Base-by-base conservation (phyloP, 2,329 filamentous ascomycete species). In the Juglanconis sp. region DNA sequence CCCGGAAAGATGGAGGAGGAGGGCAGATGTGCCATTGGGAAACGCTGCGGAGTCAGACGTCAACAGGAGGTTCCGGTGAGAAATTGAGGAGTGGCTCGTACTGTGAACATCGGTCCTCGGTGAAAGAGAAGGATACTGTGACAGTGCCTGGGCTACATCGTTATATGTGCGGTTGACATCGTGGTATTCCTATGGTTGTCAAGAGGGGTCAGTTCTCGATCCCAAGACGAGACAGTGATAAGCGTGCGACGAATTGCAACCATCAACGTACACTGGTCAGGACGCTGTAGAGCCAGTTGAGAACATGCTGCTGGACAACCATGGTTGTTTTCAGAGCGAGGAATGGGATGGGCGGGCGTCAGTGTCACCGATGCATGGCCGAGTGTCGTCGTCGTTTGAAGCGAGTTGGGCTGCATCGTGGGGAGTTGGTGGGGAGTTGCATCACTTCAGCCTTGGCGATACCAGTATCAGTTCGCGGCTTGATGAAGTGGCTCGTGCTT, bases 51-150 rank as follows among this genome's bases (percentile, higher is more conserved):
- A 65, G 65, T 71, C 57, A 70, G 70, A 64, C 30, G 30, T 47
- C 42, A 53, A 65, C 63, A 13, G 13, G 34, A 34, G 36, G 6
- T 42, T 11, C n/a, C 55, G 55, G 50, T 34, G 50, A 63, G 13
- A 42, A 17, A 32, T 56, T 53, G 30, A 49, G 50, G 50, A 17
- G 49, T 59, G 74, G 42, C 3, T 15, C 86, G 68, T 83, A 96
- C 92, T 98, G 76, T 98, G 96, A 55, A 98, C 93, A 74, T 98
- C 93, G 63, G 95, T 99, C 67, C 91, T 86, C 32, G 93, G 92
- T 8, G 88, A 84, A 30, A 99, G 81, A 2, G 91, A 89, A 7
- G 92, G 86, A 71, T 92, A 92, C 67, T 89, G 85, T 36, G 90
- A 84, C 56, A 99, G 85, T 34, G 88, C 86, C 71, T 92, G 89